Base-by-base conservation (phyloP, 208 protist genomes). In the Leishmania aethiopica region DNA sequence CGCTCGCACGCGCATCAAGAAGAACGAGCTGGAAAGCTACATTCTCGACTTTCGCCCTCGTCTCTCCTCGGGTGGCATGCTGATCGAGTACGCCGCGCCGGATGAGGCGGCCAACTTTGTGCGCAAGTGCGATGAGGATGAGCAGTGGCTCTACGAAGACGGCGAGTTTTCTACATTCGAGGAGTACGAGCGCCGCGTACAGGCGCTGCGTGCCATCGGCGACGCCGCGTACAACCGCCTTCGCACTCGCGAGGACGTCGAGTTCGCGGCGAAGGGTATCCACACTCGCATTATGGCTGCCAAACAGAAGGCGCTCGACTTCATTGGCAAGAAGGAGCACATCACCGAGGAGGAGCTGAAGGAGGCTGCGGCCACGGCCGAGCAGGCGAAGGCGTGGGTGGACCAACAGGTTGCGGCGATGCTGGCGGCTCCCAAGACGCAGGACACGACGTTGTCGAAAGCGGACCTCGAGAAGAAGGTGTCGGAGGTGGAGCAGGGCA, bases 1-100 rank as follows among this genome's bases (percentile, higher is more conserved):
- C 73, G 80, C 82, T 40, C 84, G 85, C 72, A 97, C 93, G 60
- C 89, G 88, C 3, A 95, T 98, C 75, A 94, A 93, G 77, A 96
- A 97, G 87, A 98, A 98, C 77, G 89, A 93, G 76, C 90, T 98
- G 28, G 96, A 98, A 89, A 91, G 84, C 84, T 98, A 98, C 90
- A 95, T 98, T 77, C 93, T 98, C 42, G 92, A 97, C 78, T 94
- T 90, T 83, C 94, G 92, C 74, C 86, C 89, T 45, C 92, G 88
- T 40, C 45, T 96, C 67, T 49, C 80, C 15, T 89, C 95, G 60
- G 92, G 92, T 67, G 95, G 95, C n/a, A 62, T 87, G 71, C 88
- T 98, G 55, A 62, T 47, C 28, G 87, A 92, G 59, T 98, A 95
- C 88, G 84, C 93, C 17, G 86, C 87, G 13, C 85, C 85, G 32